Conservation (phyloP, 371 early-diverging fungal species). For the Nosema muscidifuracis region DNA sequence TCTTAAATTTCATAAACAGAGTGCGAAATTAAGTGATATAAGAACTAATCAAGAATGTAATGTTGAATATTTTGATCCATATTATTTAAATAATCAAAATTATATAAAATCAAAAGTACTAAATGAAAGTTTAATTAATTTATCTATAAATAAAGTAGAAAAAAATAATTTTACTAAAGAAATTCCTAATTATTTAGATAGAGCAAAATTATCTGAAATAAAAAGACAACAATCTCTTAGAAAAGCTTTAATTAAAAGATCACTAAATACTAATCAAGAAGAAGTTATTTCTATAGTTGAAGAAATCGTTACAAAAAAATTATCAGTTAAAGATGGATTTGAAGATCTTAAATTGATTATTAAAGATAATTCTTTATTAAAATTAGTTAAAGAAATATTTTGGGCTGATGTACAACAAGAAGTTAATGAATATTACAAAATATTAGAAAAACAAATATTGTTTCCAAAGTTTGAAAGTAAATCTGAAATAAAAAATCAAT, state of each 20-base stretch:
- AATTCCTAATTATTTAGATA: conserved; percentile 51
- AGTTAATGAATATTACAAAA: conserved; percentile 35
- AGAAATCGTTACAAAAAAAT: conserved; percentile 22
- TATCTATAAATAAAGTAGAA: neutral
- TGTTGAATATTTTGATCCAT: conserved; percentile 24
- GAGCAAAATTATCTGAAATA: conserved; percentile 29
- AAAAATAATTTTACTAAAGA: neutral
- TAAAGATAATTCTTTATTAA: conserved; percentile 29
- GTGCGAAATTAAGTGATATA: conserved; percentile 24
- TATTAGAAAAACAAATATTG: conserved; percentile 43
- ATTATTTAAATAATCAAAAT: conserved; percentile 2
- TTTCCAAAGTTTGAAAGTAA: conserved; percentile 50
- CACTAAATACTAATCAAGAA: conserved; percentile 19
- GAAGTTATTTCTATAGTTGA: conserved; percentile 33
- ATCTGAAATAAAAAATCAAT: neutral
- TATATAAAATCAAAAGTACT: neutral
- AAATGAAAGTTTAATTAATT: neutral
- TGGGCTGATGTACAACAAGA: conserved; percentile 37
- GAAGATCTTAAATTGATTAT: conserved; percentile 20
- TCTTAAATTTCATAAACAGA: conserved; percentile 30
- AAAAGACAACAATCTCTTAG: conserved; percentile 20
- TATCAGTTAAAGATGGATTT: conserved; percentile 4
- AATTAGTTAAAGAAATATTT: conserved; percentile 45
- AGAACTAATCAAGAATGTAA: conserved; percentile 3
- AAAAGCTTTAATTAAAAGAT: conserved; percentile 17